Evolutionary conservation across 106 monocot species (phyloP), one percentile per base, ranked within the genome.

Genomic region (Posidonia australis): DNA sequence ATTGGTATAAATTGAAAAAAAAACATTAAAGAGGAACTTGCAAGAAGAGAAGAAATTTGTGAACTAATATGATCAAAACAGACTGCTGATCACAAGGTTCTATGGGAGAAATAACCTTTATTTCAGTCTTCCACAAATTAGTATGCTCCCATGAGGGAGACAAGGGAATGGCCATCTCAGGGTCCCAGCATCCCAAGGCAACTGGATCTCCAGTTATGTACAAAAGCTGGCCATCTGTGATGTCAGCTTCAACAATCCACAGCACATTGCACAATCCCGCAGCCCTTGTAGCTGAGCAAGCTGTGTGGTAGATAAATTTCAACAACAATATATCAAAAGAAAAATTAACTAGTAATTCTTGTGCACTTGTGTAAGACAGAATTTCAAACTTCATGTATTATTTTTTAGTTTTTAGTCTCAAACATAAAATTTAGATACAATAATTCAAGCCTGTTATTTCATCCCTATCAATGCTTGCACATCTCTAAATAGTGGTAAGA

Each of bases 111-210:
- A 62, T 0, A 79, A 84, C 94, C 85, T 81, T 74, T 73, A 82
- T 73, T 59, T 94, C 79, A 48, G 86, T 64, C 56, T 51, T 74
- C 90, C 90, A 94, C 60, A 90, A 64, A 67, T 84, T 82, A 67
- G 66, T 45, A 60, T 57, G 18, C 62, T 72, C 84, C 42, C 56
- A 60, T 32, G 71, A 89, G 10, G 77, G 81, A 76, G 82, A 76
- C 54, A 94, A 78, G 36, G 66, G 76, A 82, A 90, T 64, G 58
- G 86, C 94, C 79, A 77, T 77, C 13, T 82, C 68, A 46, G 86
- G 84, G 58, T 90, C 82, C 94, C 94, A 94, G 60, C 84, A 84
- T 36, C 94, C 94, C 74, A 94, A 78, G 31, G 79, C 63, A 72
- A 76, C 77, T 24, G 74, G 82, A 74, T 90, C 90, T 16, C 94